Conservation (phyloP, 2,329 filamentous ascomycete species). For the Pseudogymnoascus pannorum region DNA sequence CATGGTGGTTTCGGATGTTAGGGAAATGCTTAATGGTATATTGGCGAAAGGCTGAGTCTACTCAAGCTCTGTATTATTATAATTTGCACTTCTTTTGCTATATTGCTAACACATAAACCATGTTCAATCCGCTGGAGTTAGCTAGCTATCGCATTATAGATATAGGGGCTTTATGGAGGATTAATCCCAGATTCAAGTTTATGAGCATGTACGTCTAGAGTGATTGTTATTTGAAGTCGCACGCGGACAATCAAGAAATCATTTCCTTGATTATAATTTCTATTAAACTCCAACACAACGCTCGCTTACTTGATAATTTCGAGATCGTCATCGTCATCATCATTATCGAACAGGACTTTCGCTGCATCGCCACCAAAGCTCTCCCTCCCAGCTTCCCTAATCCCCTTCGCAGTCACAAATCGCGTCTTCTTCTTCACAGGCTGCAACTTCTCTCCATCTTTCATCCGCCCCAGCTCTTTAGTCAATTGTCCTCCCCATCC, state of each 20-base stretch:
- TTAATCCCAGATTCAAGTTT: not conserved
- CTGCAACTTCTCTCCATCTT: conserved; percentile 47
- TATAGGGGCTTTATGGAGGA: not conserved
- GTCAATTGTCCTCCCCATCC: conserved; percentile 52
- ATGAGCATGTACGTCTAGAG: not conserved
- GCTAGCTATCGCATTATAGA: not conserved
- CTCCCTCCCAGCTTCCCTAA: conserved; percentile 68
- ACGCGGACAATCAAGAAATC: not conserved
- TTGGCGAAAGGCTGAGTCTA: not conserved
- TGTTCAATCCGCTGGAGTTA: not conserved
- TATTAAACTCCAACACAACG: not conserved
- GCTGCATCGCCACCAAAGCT: conserved; percentile 53
- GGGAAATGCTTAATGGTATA: conserved; percentile 24
- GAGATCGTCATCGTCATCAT: conserved; percentile 27
- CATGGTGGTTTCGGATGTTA: conserved; percentile 17
- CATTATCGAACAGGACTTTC: conserved; percentile 18
- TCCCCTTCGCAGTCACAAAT: conserved; percentile 72
- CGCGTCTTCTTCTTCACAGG: conserved; percentile 62
- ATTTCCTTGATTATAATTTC: not conserved
- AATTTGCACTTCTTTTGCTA: not conserved
- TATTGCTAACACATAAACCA: not conserved
- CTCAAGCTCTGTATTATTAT: not conserved
- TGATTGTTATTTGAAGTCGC: not conserved
- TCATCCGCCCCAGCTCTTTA: conserved; percentile 54
- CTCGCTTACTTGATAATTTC: conserved; percentile 23